Evolutionary conservation across 495 filamentous ascomycete genomes (phyloP), one percentile per base, ranked within the genome.

Genomic region (Sphaerosporella brunnea): DNA sequence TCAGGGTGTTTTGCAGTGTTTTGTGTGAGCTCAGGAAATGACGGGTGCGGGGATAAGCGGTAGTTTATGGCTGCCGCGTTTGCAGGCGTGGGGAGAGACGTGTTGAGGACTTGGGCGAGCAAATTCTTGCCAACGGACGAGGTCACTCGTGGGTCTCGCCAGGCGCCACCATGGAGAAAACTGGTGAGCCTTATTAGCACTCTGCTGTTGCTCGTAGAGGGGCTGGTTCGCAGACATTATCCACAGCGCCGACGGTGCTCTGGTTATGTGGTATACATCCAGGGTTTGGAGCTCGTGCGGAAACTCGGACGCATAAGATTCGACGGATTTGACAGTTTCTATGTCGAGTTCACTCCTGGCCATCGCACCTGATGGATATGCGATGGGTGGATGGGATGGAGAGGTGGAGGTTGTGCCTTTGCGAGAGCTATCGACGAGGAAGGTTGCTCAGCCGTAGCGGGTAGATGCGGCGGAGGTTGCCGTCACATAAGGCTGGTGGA

Each of bases 151-250:
- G 84, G 84, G 57, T 93, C 85, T 48, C 82, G 74, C 82, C 83
- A 94, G 56, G 80, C 86, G 56, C 86, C 86, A 54, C 87, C 84
- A 65, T 93, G 87, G 61, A 93, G 78, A 65, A 75, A 86, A 55
- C 80, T 75, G 28, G 25, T n/a, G n/a, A n/a, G n/a, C n/a, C n/a
- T n/a, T n/a, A n/a, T n/a, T n/a, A n/a, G n/a, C n/a, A n/a, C n/a
- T n/a, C n/a, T n/a, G n/a, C n/a, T n/a, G n/a, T n/a, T n/a, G n/a
- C n/a, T n/a, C n/a, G n/a, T n/a, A n/a, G n/a, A n/a, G n/a, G n/a
- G n/a, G n/a, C n/a, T n/a, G n/a, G n/a, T n/a, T n/a, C n/a, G n/a
- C n/a, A n/a, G 4, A 37, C 35, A 37, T 37, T 5, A 37, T 18
- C 35, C 35, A 37, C 15, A 37, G 15, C 18, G 35, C 35, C 4